These are phyloP conservation scores for Leishmania aethiopica DNA, from an alignment of 208 protist species.

Conservation along the genomic window DNA sequence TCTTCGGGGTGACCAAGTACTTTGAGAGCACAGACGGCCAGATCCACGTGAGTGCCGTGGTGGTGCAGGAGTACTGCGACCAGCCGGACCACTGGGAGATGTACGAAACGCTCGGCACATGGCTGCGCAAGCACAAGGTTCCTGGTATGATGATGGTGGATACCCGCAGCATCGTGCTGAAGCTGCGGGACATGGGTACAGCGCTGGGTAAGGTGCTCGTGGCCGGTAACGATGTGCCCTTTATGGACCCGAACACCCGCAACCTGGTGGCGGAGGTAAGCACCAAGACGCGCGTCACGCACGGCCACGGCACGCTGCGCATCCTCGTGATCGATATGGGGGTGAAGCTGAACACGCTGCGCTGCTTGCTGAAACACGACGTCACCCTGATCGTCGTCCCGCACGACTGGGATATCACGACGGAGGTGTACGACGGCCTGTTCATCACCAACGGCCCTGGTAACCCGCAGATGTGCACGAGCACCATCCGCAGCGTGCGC, in stretches of 20 bases:
- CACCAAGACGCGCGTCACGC: slow-evolving; percentile 74
- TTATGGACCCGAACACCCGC: slow-evolving; percentile 94
- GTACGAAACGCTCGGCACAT: slow-evolving; percentile 77
- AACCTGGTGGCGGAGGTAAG: slow-evolving; percentile 97
- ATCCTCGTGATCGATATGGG: slow-evolving; percentile 95
- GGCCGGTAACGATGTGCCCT: slow-evolving; percentile 72
- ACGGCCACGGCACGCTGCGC: slow-evolving; percentile 83
- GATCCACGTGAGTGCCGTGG: slow-evolving; percentile 91
- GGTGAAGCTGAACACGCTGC: slow-evolving; percentile 95
- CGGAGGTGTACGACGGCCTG: slow-evolving; percentile 95
- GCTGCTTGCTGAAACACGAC: slow-evolving; percentile 91
- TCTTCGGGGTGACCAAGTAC: slow-evolving; percentile 93
- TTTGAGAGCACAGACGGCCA: slow-evolving; percentile 95
- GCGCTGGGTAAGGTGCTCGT: slow-evolving; percentile 92
- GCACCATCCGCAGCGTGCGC: slow-evolving; percentile 94
- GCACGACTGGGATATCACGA: slow-evolving; percentile 96
- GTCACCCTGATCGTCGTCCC: slow-evolving; percentile 86
- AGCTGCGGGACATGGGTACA: slow-evolving; percentile 94
- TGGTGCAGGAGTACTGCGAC: slow-evolving; percentile 95
- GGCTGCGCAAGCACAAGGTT: slow-evolving; percentile 94
- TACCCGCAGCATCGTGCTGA: slow-evolving; percentile 97
- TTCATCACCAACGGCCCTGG: slow-evolving; percentile 98
- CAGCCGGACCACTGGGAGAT: slow-evolving; percentile 96
- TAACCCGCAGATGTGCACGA: slow-evolving; percentile 88
- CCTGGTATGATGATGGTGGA: slow-evolving; percentile 98